These are phyloP conservation scores for Lunularia cruciata DNA, from an alignment of 225 moss, liverwort and hornwort genomes.

Conservation along the genomic window DNA sequence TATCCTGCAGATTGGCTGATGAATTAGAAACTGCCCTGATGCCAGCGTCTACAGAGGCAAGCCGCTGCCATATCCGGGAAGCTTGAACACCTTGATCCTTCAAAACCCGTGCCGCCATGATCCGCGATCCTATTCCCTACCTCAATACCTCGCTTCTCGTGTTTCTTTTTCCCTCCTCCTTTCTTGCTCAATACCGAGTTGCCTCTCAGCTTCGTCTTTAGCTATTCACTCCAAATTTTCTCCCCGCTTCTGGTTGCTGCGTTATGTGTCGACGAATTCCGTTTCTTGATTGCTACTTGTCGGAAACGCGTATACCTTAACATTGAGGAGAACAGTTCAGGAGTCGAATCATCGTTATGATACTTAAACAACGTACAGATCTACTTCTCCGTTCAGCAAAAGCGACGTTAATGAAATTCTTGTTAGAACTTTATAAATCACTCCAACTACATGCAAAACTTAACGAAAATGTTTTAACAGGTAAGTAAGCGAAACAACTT, in stretches of 20 bases:
- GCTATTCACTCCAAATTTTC: no score
- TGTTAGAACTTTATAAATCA: no score
- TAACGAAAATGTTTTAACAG: no score
- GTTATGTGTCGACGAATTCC: background rate
- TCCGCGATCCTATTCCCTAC: background rate
- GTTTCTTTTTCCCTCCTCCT: background rate
- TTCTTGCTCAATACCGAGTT: background rate
- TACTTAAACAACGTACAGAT: background rate
- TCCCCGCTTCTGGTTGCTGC: background rate
- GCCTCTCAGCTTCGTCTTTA: no score
- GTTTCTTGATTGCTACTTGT: background rate
- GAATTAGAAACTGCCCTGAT: conserved; percentile 27
- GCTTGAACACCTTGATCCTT: conserved; percentile 23
- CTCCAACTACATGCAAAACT: no score
- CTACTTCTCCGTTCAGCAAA: no score
- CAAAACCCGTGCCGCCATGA: conserved; percentile 30
- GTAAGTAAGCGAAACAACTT: no score
- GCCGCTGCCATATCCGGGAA: conserved; percentile 28
- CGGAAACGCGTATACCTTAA: background rate
- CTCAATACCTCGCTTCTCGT: background rate
- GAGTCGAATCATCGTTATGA: background rate
- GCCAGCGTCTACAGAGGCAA: conserved; percentile 7
- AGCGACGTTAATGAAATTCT: no score
- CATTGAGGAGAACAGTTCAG: background rate
- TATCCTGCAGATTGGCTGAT: conserved; percentile 24